Conservation (phyloP, 305 asterid species). For the Withania somnifera region DNA sequence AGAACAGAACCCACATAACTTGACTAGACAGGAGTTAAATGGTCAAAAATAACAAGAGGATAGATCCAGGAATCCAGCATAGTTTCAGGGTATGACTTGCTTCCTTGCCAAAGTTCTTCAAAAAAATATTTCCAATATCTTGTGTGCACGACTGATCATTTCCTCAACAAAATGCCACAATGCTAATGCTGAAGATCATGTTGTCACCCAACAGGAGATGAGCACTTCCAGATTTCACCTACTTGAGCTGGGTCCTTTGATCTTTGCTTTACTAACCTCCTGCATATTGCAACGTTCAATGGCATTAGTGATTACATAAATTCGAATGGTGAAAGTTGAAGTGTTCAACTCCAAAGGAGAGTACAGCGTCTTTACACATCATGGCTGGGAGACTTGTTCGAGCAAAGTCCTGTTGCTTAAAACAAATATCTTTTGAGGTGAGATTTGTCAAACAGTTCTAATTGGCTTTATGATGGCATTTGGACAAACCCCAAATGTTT, state of each 20-base stretch:
- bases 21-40: too few species aligned
- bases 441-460: background rate
- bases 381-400: background rate
- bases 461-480: background rate
- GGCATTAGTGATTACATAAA: background rate
- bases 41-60: background rate
- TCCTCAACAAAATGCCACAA: background rate
- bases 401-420: background rate
- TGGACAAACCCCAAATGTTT: background rate
- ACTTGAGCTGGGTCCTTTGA: background rate
- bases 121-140: background rate
- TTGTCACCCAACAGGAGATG: background rate
- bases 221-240: background rate
- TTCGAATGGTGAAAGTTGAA: background rate
- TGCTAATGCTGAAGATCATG: background rate
- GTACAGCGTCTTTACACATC: background rate
- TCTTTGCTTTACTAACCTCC: constrained; percentile 2
- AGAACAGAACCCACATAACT: background rate
- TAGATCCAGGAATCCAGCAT: background rate
- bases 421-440: background rate
- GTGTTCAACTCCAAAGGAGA: background rate
- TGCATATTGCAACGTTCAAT: background rate
- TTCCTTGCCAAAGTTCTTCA: background rate
- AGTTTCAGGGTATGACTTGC: background rate
- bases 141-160: background rate